These are phyloP conservation scores for Phytophthora pinifolia DNA, from an alignment of 352 stramenopile species.

Conservation along the genomic window DNA sequence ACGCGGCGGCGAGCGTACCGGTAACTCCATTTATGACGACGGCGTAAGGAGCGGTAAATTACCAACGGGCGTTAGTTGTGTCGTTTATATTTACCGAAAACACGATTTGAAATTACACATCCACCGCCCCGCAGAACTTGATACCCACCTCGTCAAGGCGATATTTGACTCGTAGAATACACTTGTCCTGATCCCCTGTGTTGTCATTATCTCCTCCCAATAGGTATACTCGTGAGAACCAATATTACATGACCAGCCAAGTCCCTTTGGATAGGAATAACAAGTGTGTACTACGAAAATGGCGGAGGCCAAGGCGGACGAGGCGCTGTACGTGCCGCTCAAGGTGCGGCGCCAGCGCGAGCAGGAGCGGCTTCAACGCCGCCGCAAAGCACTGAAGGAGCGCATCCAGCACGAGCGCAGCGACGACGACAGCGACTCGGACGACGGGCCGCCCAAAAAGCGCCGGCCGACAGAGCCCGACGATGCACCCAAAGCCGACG, in stretches of 20 bases:
- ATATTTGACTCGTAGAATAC: neutral
- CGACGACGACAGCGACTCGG: constrained; percentile 27
- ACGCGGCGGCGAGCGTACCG: too few species aligned
- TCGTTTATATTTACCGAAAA: too few species aligned
- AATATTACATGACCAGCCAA: too few species aligned
- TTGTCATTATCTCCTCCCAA: too few species aligned
- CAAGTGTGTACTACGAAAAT: constrained; percentile 4
- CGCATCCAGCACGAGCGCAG: constrained; percentile 46
- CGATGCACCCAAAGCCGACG: constrained; percentile 8
- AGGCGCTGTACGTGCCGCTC: constrained; percentile 77
- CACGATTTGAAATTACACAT: too few species aligned
- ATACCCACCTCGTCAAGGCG: too few species aligned
- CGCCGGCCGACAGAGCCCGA: constrained; percentile 17
- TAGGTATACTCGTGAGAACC: too few species aligned
- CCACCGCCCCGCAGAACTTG: too few species aligned
- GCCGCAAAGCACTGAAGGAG: constrained; percentile 54
- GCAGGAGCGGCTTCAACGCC: constrained; percentile 58
- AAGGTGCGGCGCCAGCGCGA: constrained; percentile 74
- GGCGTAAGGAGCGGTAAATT: too few species aligned
- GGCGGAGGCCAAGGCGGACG: constrained; percentile 24
- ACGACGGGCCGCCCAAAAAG: constrained; percentile 23
- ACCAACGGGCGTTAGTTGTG: too few species aligned
- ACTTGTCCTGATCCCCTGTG: neutral
- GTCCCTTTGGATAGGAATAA: too few species aligned
- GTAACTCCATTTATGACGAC: too few species aligned